These are phyloP conservation scores for Parmelia sp. DNA, from an alignment of 495 filamentous ascomycete species.

Conservation along the genomic window DNA sequence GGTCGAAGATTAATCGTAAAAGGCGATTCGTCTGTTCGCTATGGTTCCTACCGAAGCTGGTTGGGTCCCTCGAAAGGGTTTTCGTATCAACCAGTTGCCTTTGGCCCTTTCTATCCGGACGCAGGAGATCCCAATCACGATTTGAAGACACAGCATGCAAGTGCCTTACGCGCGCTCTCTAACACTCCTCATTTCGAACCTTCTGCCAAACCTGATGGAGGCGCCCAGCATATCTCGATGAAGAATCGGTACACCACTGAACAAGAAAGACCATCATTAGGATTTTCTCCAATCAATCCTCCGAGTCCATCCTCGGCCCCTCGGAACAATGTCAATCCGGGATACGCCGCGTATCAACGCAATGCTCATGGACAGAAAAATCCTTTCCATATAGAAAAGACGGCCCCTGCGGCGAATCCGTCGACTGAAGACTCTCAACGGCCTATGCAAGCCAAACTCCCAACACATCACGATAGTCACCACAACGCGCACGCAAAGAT, in stretches of 20 bases:
- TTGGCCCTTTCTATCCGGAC: background rate
- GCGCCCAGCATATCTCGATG: background rate
- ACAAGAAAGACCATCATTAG: background rate
- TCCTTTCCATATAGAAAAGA: background rate
- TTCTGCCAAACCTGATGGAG: background rate
- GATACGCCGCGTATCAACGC: background rate
- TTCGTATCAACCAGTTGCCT: background rate
- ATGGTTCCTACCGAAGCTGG: conserved; percentile 3
- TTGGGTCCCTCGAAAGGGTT: background rate
- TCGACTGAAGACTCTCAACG: background rate
- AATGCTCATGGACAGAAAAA: background rate
- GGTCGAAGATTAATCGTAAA: background rate
- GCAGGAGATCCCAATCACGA: background rate
- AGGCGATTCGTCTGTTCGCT: background rate
- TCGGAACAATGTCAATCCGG: background rate
- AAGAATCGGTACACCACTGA: background rate
- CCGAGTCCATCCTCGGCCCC: background rate
- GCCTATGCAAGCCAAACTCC: background rate
- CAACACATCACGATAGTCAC: background rate
- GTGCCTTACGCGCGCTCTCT: background rate
- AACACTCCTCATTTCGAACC: background rate
- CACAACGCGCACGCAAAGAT: background rate
- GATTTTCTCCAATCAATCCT: no score
- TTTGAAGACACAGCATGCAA: background rate
- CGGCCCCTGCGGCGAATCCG: background rate